Evolutionary conservation across 441 rosid species (phyloP).

Genomic region (Kokia cookei): DNA sequence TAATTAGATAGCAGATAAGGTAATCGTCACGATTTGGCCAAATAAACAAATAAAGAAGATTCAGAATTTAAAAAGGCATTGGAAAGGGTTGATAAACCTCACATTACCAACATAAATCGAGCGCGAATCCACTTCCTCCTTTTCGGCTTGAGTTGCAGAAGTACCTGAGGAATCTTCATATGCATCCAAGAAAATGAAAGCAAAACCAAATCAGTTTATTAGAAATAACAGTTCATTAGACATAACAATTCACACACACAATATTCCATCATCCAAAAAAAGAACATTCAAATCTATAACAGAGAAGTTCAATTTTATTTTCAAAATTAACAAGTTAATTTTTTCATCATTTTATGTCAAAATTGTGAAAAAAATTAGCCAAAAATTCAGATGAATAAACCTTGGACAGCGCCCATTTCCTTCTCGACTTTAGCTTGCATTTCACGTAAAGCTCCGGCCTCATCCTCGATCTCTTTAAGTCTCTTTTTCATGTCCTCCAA

Average conservation of each 20-base stretch:
- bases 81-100: conserved; percentile 30
- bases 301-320: not conserved
- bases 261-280: not conserved
- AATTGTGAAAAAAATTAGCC: not conserved
- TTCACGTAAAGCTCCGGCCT: conserved; percentile 75
- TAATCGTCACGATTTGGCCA: not conserved
- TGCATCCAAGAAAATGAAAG: not conserved
- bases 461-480: conserved; percentile 72
- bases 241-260: not conserved
- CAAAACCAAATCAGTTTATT: conserved; percentile 8
- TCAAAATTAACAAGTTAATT: not conserved
- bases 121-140: conserved; percentile 76
- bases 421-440: conserved; percentile 86
- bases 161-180: conserved; percentile 52
- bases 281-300: not conserved
- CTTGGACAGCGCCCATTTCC: conserved; percentile 77
- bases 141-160: conserved; percentile 55
- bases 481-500: conserved; percentile 77
- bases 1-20: not conserved
- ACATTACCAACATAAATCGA: conserved; percentile 84
- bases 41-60: not conserved
- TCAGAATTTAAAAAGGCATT: not conserved
- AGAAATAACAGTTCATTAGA: not conserved
- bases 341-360: not conserved
- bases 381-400: conserved; percentile 23